Evolutionary conservation across 768 basidiomycete species (phyloP).

Genomic region (Suillus subalutaceus): DNA sequence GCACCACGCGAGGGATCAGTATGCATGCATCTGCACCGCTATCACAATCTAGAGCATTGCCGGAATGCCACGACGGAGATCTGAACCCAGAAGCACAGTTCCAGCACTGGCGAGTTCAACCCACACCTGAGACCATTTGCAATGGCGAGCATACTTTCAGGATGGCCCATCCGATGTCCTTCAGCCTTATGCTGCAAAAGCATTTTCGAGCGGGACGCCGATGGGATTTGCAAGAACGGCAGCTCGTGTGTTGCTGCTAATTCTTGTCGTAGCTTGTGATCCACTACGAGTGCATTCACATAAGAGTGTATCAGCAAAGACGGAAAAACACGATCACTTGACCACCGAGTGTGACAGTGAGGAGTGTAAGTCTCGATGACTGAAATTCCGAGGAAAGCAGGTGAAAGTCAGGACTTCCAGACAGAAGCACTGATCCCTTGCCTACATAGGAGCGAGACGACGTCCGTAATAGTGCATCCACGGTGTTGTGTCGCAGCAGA

Average conservation of each 20-base stretch:
- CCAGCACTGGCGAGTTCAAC: constrained; percentile 47
- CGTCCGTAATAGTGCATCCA: constrained; percentile 14
- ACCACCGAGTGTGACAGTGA: not conserved
- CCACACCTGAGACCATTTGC: constrained; percentile 32
- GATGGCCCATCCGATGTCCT: constrained; percentile 22
- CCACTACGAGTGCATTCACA: constrained; percentile 37
- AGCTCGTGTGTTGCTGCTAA: constrained; percentile 50
- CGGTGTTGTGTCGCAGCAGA: constrained; percentile 5
- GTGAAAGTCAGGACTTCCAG: not conserved
- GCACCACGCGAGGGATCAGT: constrained; percentile 41
- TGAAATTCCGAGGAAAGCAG: not conserved
- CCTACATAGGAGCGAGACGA: constrained; percentile 35
- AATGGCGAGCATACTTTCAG: constrained; percentile 49
- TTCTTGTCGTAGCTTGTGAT: constrained; percentile 35
- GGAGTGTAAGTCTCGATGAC: not conserved
- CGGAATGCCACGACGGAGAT: constrained; percentile 39
- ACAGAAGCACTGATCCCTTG: constrained; percentile 36
- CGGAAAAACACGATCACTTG: constrained; percentile 32
- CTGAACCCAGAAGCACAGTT: constrained; percentile 44
- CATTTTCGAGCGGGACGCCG: constrained; percentile 38
- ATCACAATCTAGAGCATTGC: constrained; percentile 41
- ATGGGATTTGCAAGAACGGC: constrained; percentile 49
- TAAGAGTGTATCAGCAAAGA: constrained; percentile 46
- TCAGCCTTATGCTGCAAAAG: constrained; percentile 42
- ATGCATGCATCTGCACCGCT: constrained; percentile 35